phyloP scores from a whole-genome alignment of 331 rosid genomes.

The Dryas integrifolia region DNA sequence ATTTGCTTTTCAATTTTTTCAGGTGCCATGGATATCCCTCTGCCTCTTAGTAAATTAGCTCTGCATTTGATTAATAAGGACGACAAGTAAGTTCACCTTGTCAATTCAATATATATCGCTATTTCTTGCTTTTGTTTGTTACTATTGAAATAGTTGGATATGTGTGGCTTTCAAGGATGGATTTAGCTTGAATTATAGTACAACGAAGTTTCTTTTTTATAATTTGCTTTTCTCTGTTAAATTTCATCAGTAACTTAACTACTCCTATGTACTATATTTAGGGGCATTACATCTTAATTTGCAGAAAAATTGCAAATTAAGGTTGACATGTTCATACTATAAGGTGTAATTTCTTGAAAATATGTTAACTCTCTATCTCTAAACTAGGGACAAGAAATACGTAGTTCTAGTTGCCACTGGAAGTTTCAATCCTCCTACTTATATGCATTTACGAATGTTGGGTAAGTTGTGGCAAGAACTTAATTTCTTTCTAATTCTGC shows the following conservation, averaged over 20 bases:
- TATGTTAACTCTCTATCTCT: constrained; percentile 17
- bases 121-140: not conserved
- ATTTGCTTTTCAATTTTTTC: not conserved
- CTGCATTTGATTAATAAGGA: constrained; percentile 36
- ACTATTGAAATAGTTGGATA: not conserved
- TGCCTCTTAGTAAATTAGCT: constrained; percentile 59
- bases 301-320: not conserved
- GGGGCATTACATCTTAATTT: not conserved
- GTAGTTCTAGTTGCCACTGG: constrained; percentile 79
- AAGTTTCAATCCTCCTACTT: constrained; percentile 98
- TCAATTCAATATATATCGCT: not conserved
- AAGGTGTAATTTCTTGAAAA: not conserved
- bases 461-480: constrained; percentile 46
- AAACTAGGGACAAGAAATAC: constrained; percentile 49
- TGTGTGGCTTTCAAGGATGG: not conserved
- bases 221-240: not conserved
- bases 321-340: not conserved
- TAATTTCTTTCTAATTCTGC: not conserved
- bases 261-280: not conserved
- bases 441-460: constrained; percentile 89
- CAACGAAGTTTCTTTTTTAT: not conserved
- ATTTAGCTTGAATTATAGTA: not conserved
- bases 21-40: constrained; percentile 52
- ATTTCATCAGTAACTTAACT: not conserved
- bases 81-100: constrained; percentile 42